These are phyloP conservation scores for Panus rudis DNA, from an alignment of 768 basidiomycete genomes.

Conservation along the genomic window DNA sequence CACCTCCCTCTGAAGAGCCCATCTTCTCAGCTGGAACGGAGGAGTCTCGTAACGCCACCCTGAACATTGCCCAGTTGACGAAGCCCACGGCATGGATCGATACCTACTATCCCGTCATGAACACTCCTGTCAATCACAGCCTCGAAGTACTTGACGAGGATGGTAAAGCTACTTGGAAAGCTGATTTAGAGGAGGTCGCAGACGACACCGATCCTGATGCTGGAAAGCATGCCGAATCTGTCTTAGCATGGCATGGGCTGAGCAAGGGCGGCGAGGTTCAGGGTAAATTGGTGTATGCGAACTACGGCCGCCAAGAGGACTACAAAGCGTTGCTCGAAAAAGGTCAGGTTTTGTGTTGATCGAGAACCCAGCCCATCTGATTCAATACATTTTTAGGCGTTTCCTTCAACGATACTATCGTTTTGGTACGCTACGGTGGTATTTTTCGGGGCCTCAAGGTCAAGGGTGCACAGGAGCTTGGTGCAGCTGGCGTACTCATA, in stretches of 20 bases:
- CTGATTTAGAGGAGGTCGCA: conserved; percentile 68
- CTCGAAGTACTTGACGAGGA: conserved; percentile 58
- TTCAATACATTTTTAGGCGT: conserved; percentile 41
- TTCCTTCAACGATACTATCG: conserved; percentile 71
- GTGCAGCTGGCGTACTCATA: conserved; percentile 72
- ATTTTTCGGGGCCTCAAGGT: conserved; percentile 86
- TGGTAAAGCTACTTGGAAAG: conserved; percentile 53
- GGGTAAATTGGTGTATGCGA: conserved; percentile 69
- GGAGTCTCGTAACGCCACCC: conserved; percentile 61
- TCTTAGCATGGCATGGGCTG: conserved; percentile 84
- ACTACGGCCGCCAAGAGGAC: conserved; percentile 73
- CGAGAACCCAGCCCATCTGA: background rate
- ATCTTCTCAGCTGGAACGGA: conserved; percentile 66
- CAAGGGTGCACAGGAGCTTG: conserved; percentile 76
- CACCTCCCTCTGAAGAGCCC: conserved; percentile 35
- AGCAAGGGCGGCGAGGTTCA: conserved; percentile 70
- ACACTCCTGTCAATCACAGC: conserved; percentile 64
- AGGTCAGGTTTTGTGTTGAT: conserved; percentile 8
- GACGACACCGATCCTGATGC: conserved; percentile 72
- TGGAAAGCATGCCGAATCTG: conserved; percentile 52
- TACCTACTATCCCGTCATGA: conserved; percentile 82
- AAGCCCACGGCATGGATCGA: conserved; percentile 74
- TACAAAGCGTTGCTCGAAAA: conserved; percentile 56
- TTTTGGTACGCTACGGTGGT: conserved; percentile 68
- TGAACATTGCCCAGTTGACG: conserved; percentile 31